Base-by-base conservation (phyloP, 345 rosid genomes). In the Anacardium occidentale region DNA sequence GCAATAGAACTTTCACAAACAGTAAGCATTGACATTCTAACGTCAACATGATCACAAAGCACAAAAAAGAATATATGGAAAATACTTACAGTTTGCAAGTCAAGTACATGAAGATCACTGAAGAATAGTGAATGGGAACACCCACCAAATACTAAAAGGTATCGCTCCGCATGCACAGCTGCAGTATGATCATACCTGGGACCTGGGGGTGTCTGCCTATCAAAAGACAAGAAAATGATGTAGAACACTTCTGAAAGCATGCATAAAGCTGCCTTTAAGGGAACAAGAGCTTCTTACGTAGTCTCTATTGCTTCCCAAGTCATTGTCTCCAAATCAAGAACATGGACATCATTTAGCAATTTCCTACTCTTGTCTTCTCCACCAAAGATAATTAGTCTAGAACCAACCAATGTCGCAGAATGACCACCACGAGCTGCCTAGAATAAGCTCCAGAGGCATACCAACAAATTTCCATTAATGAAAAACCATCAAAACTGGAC, bases 111-210 rank as follows among this genome's bases (percentile, higher is more conserved):
- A 70, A 95, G 98, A 87, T 95, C 99, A 77, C 50, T 87, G 82
- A 87, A 95, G 84, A 95, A 95, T 66, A 91, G 68, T 1, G 99
- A 95, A 85, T 95, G 96, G 64, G 99, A 95, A 79, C 98, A 92
- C 57, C 99, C 99, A 59, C 99, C 97, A 71, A 95, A 95, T 69
- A 95, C 80, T 64, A 95, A 51, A 76, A 95, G 96, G 84, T 95
- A 95, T 55, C 85, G 91, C 13, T 85, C 86, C 2, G 88, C 83
- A 73, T 89, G 86, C 58, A 90, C 73, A 40, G 97, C 86, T 82
- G 99, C 91, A 77, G 91, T 82, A 86, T 95, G 99, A 76, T 95
- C 99, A 83, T 89, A 95, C 85, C 98, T 90, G 42, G 98, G 93
- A 84, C 91, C 90, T 75, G 99, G 99, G 84, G 93, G 79, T 70